Evolutionary conservation across 2,329 filamentous ascomycete genomes (phyloP).

Genomic region (Phaeoacremonium minimum): DNA sequence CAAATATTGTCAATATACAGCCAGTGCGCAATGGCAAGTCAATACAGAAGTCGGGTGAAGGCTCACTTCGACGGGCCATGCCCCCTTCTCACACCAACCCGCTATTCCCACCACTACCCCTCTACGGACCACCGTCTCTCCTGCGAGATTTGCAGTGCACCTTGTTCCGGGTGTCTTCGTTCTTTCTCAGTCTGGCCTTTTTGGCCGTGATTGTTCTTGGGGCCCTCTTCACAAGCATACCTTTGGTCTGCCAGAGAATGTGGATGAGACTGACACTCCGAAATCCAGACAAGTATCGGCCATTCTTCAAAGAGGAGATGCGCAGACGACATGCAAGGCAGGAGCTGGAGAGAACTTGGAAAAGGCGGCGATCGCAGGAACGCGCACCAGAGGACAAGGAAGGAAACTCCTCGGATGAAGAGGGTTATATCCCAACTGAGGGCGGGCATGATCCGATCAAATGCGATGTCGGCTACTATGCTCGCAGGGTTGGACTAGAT

Average conservation of each 20-base stretch:
- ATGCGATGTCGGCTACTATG: conserved; percentile 82
- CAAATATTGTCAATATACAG: conserved; percentile 27
- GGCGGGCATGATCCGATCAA: conserved; percentile 75
- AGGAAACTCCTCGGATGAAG: conserved; percentile 30
- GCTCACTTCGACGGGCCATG: conserved; percentile 40
- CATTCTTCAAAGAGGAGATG: conserved; percentile 71
- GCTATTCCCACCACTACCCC: conserved; percentile 77
- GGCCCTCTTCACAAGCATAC: conserved; percentile 64
- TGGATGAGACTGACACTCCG: conserved; percentile 53
- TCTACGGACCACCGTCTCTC: conserved; percentile 71
- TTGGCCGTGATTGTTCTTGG: conserved; percentile 72
- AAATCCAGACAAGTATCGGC: conserved; percentile 56
- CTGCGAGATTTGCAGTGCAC: conserved; percentile 62
- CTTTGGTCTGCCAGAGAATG: conserved; percentile 40
- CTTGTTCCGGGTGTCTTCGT: conserved; percentile 63
- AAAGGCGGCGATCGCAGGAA: conserved; percentile 31
- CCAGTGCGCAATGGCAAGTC: conserved; percentile 24
- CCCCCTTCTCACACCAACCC: conserved; percentile 71
- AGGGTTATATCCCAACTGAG: conserved; percentile 69
- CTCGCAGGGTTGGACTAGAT: conserved; percentile 80
- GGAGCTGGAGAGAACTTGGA: conserved; percentile 61
- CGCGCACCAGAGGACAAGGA: conserved; percentile 33
- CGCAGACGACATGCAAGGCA: conserved; percentile 51
- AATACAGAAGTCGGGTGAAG: conserved; percentile 39
- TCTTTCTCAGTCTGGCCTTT: conserved; percentile 74